Conservation (phyloP, 2,329 filamentous ascomycete species). For the Ophiostoma sp. region DNA sequence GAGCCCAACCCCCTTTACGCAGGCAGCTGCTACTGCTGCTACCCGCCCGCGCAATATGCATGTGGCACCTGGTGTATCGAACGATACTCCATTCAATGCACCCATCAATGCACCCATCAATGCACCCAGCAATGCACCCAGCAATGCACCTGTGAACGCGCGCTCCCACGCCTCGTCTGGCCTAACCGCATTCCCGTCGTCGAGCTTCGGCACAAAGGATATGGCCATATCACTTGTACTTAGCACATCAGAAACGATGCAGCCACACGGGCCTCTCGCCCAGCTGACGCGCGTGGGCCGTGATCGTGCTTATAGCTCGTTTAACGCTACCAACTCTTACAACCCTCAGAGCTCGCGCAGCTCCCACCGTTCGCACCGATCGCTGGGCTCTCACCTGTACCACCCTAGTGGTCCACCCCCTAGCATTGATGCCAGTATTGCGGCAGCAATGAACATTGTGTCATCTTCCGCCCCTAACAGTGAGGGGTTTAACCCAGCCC, state of each 20-base stretch:
- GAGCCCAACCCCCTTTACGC: constrained; percentile 53
- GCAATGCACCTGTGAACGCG: neutral
- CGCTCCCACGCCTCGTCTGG: neutral
- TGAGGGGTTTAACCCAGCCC: neutral
- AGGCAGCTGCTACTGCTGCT: constrained; percentile 32
- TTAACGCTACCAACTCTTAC: neutral
- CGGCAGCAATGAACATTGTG: constrained; percentile 1
- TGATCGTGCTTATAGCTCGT: constrained; percentile 9
- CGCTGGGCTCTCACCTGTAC: constrained; percentile 21
- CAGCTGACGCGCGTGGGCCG: constrained; percentile 43
- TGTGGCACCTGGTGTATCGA: constrained; percentile 33
- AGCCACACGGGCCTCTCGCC: constrained; percentile 55
- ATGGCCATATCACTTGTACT: constrained; percentile 59
- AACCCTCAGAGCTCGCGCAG: constrained; percentile 30
- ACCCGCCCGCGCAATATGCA: constrained; percentile 41
- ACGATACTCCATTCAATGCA: neutral
- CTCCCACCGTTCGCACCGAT: neutral
- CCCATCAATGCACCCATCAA: neutral
- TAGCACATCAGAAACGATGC: constrained; percentile 61
- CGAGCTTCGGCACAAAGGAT: constrained; percentile 54
- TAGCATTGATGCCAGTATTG: constrained; percentile 2
- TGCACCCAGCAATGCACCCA: neutral
- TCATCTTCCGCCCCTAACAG: neutral
- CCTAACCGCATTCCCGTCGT: constrained; percentile 27
- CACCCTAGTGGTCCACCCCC: constrained; percentile 8